Conservation (phyloP, 2,329 filamentous ascomycete species). For the Helotiales sp. region DNA sequence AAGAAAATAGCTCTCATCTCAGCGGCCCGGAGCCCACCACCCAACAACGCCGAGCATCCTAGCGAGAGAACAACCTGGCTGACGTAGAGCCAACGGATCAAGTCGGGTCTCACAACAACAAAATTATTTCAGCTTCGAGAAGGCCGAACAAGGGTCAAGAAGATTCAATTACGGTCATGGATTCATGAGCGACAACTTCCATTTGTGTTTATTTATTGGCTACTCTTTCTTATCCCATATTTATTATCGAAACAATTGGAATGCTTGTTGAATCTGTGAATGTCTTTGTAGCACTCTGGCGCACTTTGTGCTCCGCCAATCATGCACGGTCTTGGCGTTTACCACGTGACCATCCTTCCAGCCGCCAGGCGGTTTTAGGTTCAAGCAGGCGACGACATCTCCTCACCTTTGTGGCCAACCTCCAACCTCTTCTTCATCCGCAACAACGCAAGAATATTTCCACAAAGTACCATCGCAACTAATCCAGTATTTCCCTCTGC, state of each 20-base stretch:
- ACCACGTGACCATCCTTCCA: neutral
- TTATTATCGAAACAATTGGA: no score
- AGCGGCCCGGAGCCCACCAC: no score
- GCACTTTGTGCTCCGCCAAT: neutral
- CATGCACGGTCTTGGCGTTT: neutral
- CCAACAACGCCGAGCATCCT: conserved; percentile 12
- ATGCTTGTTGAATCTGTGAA: neutral
- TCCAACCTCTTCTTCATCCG: conserved; percentile 10
- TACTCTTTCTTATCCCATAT: no score
- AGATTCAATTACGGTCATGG: neutral
- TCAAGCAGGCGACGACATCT: neutral
- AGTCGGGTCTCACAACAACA: conserved; percentile 13
- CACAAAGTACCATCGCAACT: conserved; percentile 19
- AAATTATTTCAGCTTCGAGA: neutral
- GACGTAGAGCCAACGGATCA: conserved; percentile 10
- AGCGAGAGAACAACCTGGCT: neutral
- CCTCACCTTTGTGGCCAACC: neutral
- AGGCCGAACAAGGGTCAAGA: neutral
- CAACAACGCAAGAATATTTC: conserved; percentile 14
- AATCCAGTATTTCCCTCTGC: conserved; percentile 23
- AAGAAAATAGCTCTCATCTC: conserved; percentile 20
- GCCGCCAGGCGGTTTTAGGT: neutral
- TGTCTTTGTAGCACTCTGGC: neutral
- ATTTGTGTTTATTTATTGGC: no score
- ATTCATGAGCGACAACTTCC: neutral